A percentile compares a stretch with the other conserved stretches of the same genome.
Conservation (phyloP, 2,329 filamentous ascomycete genomes). For the Calonectria leucothoes region DNA sequence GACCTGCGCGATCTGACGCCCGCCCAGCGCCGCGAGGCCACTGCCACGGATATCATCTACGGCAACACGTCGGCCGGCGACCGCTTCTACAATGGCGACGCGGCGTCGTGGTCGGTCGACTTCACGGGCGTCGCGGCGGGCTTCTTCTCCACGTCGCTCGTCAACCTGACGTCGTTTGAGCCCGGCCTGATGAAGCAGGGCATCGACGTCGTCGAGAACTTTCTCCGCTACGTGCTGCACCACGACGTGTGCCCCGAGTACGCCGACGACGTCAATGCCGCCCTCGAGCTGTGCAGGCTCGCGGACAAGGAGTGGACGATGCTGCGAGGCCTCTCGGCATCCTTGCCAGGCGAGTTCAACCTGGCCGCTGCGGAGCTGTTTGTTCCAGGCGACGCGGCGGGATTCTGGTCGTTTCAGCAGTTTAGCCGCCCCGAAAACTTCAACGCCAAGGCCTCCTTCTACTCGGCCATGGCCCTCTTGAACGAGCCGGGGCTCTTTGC, state of each 20-base stretch:
- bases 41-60: conserved; percentile 71
- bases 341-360: conserved; percentile 84
- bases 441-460: conserved; percentile 56
- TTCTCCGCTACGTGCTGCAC: conserved; percentile 86
- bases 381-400: conserved; percentile 49
- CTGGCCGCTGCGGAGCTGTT: conserved; percentile 78
- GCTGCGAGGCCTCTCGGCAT: conserved; percentile 60
- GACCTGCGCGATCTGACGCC: conserved; percentile 67
- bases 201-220: conserved; percentile 81
- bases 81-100: conserved; percentile 62
- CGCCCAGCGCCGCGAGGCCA: conserved; percentile 70
- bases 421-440: conserved; percentile 51
- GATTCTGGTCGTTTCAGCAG: conserved; percentile 43
- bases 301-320: conserved; percentile 76
- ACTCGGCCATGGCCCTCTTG: conserved; percentile 57
- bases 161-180: conserved; percentile 67
- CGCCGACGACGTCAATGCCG: conserved; percentile 71
- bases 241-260: conserved; percentile 92
- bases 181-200: conserved; percentile 65
- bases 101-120: conserved; percentile 79
- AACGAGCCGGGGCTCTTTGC: conserved; percentile 46
- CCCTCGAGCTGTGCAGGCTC: conserved; percentile 73
- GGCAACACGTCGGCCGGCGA: conserved; percentile 54
- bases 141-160: conserved; percentile 75
- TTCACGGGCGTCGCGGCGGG: conserved; percentile 82